phyloP scores from a whole-genome alignment of 2,329 filamentous ascomycete genomes.

The Xylariaceae sp. region DNA sequence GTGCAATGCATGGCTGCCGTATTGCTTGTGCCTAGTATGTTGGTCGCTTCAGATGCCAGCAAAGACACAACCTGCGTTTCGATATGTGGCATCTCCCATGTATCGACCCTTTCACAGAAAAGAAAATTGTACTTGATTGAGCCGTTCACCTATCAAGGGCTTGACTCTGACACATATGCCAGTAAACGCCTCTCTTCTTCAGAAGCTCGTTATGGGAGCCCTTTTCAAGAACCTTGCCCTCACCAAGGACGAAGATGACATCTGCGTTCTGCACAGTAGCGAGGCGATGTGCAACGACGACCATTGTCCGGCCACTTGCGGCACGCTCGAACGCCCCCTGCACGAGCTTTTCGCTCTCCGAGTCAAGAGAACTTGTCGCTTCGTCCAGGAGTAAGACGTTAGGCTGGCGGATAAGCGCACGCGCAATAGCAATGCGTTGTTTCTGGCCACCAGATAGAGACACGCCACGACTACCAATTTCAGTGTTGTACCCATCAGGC shows the following conservation, averaged over 20 bases:
- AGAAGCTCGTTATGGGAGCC: slow-evolving; percentile 60
- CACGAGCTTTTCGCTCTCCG: slow-evolving; percentile 60
- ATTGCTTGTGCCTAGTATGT: neutral
- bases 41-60: too few species aligned
- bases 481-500: slow-evolving; percentile 70
- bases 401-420: slow-evolving; percentile 71
- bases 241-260: slow-evolving; percentile 78
- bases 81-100: too few species aligned
- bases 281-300: slow-evolving; percentile 79
- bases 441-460: slow-evolving; percentile 74
- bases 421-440: slow-evolving; percentile 72
- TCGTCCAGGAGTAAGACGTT: slow-evolving; percentile 73
- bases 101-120: too few species aligned
- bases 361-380: slow-evolving; percentile 73
- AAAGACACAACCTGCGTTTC: too few species aligned
- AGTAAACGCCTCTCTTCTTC: slow-evolving; percentile 59
- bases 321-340: slow-evolving; percentile 72
- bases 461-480: slow-evolving; percentile 70
- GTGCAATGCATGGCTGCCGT: neutral
- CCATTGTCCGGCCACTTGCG: slow-evolving; percentile 65
- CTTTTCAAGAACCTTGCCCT: slow-evolving; percentile 62
- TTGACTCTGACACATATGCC: slow-evolving; percentile 66
- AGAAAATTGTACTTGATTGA: too few species aligned
- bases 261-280: slow-evolving; percentile 81
- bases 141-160: slow-evolving; percentile 55